These are phyloP conservation scores for Wickerhamomyces ciferrii DNA, from an alignment of 805 yeast species.

Conservation along the genomic window DNA sequence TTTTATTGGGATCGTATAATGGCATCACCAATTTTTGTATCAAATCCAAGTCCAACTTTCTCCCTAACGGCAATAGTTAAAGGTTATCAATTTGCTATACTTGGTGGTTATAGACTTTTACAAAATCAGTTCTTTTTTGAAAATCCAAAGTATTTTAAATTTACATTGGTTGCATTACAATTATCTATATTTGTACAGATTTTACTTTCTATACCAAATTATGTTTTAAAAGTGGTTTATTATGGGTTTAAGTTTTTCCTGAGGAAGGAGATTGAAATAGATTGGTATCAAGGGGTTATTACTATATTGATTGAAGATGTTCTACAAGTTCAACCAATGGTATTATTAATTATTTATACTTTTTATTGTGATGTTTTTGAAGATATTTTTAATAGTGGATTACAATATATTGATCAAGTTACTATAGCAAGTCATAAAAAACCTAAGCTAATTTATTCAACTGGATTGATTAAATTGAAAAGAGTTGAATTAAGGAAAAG, in stretches of 20 bases:
- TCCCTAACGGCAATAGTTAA: constrained; percentile 9
- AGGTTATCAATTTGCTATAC: constrained; percentile 12
- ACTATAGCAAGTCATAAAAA: background rate
- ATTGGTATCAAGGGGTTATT: background rate
- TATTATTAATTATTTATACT: constrained; percentile 1
- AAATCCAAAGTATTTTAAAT: constrained; percentile 7
- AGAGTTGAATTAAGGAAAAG: background rate
- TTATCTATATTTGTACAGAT: constrained; percentile 8
- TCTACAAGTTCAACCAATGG: constrained; percentile 1
- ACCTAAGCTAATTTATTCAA: constrained; percentile 1
- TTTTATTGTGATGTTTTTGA: constrained; percentile 6
- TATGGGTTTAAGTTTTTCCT: background rate
- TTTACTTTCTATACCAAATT: constrained; percentile 1
- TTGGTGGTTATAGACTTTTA: constrained; percentile 11
- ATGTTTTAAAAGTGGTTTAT: background rate
- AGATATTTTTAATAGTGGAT: constrained; percentile 7
- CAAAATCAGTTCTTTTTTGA: constrained; percentile 13
- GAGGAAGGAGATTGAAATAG: background rate
- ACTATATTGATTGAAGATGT: background rate
- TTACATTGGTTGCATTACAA: constrained; percentile 3
- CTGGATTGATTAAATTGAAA: constrained; percentile 1
- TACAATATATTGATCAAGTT: constrained; percentile 7
- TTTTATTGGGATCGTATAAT: no score
- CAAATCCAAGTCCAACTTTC: constrained; percentile 11
- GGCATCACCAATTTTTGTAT: constrained; percentile 17